A percentile compares a stretch with the other conserved stretches of the same genome.
Evolutionary conservation across 257 asterid species (phyloP).

Genomic region (Gynochthodes officinalis): DNA sequence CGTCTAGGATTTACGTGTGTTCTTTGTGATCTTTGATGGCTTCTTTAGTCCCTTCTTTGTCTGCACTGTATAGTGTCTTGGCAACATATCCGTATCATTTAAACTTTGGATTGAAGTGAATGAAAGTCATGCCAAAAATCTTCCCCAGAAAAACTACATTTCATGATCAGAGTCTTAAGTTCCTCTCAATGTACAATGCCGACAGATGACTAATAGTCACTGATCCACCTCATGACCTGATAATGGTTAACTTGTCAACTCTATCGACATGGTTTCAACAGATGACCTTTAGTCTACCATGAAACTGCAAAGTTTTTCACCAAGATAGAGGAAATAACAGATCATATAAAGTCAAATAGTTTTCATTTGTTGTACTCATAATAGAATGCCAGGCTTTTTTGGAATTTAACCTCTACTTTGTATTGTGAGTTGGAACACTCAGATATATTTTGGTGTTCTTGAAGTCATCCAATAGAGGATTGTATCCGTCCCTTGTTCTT

Average conservation of each 20-base stretch:
- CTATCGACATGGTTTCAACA: too few relatives aligned
- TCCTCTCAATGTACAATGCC: neutral
- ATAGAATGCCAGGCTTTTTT: neutral
- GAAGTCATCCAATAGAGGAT: conserved; percentile 95
- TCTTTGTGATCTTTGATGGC: neutral
- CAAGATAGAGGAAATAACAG: neutral
- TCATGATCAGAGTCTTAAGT: neutral
- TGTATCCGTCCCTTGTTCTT: conserved; percentile 89
- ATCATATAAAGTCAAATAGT: neutral
- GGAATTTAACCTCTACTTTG: conserved; percentile 40
- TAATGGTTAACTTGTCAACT: neutral
- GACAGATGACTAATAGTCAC: neutral
- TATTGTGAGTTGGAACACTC: conserved; percentile 92
- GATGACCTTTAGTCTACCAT: neutral
- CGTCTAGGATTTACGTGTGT: neutral
- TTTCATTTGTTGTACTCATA: neutral
- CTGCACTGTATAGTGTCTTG: neutral
- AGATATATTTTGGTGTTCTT: conserved; percentile 88
- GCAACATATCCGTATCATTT: neutral
- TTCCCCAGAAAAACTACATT: neutral
- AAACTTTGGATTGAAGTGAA: neutral
- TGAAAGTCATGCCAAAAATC: neutral
- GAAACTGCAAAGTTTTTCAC: neutral
- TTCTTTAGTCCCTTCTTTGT: too few relatives aligned
- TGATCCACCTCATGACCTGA: neutral